phyloP scores from a whole-genome alignment of 345 rosid genomes.

The Abelmoschus esculentus region DNA sequence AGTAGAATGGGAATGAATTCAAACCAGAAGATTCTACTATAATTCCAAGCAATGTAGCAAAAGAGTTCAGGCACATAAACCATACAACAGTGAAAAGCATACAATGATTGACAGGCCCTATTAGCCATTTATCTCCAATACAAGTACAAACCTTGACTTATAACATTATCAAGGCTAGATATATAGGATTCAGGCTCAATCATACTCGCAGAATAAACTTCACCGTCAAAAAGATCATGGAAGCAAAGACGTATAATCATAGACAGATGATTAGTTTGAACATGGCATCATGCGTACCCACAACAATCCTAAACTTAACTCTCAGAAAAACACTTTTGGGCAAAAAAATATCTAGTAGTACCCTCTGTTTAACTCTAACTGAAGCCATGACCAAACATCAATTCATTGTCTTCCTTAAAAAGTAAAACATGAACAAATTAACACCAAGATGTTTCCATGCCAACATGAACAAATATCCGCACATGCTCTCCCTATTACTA shows the following conservation, averaged over 20 bases:
- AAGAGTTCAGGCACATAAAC: conserved; percentile 1
- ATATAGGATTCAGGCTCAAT: not conserved
- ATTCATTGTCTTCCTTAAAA: not conserved
- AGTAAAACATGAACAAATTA: conserved; percentile 2
- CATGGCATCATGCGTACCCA: not conserved
- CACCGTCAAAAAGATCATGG: not conserved
- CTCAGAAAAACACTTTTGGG: not conserved
- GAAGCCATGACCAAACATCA: not conserved
- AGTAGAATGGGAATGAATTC: not conserved
- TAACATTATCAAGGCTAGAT: not conserved
- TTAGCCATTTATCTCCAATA: conserved; percentile 5
- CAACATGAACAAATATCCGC: not conserved
- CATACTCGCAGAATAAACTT: not conserved
- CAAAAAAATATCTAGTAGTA: not conserved
- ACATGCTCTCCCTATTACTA: not conserved
- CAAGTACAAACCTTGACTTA: not conserved
- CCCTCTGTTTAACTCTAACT: not conserved
- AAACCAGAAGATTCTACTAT: not conserved
- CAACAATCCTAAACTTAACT: not conserved
- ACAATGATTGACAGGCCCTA: not conserved
- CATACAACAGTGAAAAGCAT: not conserved
- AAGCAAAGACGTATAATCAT: not conserved
- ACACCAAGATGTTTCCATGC: conserved; percentile 1
- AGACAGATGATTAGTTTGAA: not conserved
- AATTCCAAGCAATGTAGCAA: not conserved